These are phyloP conservation scores for Stemphylium beticola DNA, from an alignment of 2,329 filamentous ascomycete species.

Conservation along the genomic window DNA sequence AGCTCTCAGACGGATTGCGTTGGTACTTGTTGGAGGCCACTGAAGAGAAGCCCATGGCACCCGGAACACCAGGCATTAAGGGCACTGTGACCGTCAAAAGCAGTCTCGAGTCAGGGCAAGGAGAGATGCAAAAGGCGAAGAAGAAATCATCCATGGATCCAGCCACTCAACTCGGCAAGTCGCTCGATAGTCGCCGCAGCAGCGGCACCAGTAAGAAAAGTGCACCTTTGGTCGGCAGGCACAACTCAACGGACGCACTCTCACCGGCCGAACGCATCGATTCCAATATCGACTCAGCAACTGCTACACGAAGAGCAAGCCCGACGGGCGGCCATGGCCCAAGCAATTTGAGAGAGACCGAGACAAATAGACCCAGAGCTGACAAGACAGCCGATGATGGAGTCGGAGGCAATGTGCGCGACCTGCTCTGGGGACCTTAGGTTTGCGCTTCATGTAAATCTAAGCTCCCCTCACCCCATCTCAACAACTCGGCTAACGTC, in stretches of 20 bases:
- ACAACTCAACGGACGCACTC: constrained; percentile 36
- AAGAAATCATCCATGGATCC: constrained; percentile 54
- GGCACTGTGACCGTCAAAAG: constrained; percentile 91
- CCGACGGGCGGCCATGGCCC: constrained; percentile 41
- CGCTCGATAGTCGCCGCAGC: constrained; percentile 87
- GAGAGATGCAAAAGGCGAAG: constrained; percentile 61
- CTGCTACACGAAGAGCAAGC: constrained; percentile 42
- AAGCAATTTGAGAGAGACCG: constrained; percentile 43
- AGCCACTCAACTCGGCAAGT: constrained; percentile 70
- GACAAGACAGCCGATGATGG: constrained; percentile 36
- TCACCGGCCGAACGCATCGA: constrained; percentile 31
- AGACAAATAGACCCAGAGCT: constrained; percentile 28
- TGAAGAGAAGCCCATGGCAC: constrained; percentile 88
- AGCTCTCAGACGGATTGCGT: constrained; percentile 88
- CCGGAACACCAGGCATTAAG: constrained; percentile 82
- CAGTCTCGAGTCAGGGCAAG: constrained; percentile 84
- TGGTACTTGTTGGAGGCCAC: constrained; percentile 96
- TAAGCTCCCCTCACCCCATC: constrained; percentile 32
- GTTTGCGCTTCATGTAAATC: constrained; percentile 39
- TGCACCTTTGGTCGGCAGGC: constrained; percentile 49
- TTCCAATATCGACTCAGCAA: constrained; percentile 35
- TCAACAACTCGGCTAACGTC: constrained; percentile 18
- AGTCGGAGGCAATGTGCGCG: constrained; percentile 51
- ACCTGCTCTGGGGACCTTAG: constrained; percentile 54
- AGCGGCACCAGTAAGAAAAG: constrained; percentile 86